phyloP scores from a whole-genome alignment of 2,329 filamentous ascomycete genomes.

The Colletotrichum siamense region DNA sequence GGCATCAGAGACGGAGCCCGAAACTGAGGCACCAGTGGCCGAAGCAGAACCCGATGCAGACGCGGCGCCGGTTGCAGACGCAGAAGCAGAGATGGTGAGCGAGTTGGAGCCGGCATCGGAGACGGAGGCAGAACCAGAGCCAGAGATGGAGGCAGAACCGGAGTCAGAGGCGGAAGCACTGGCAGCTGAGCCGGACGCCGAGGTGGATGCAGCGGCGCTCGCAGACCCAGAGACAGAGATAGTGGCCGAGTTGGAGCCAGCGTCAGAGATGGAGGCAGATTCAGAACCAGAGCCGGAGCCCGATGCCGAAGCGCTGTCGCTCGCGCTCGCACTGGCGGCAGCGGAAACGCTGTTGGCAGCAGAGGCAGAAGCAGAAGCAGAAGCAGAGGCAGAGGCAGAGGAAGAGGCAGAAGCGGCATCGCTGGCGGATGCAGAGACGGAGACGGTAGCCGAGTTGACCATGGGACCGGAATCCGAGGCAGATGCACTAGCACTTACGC shows the following conservation, averaged over 20 bases:
- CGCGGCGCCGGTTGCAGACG: not conserved
- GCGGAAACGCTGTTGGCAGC: not conserved
- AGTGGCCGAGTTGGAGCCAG: constrained; percentile 1
- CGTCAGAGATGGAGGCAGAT: not conserved
- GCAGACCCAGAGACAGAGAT: not conserved
- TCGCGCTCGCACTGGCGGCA: not conserved
- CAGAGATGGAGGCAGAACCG: not conserved
- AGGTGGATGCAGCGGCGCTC: not conserved
- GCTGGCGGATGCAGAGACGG: not conserved
- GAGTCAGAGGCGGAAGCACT: not conserved
- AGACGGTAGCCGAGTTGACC: not conserved
- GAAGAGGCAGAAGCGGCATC: not conserved
- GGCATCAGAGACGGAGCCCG: not conserved
- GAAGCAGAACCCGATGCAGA: constrained; percentile 1
- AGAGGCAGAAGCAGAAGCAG: not conserved
- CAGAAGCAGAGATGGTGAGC: not conserved
- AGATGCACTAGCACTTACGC: not conserved
- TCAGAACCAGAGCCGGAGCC: too few species aligned
- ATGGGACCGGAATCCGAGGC: not conserved
- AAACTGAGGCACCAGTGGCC: not conserved
- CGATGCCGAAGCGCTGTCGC: not conserved
- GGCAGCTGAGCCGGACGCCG: not conserved
- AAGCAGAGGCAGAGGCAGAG: not conserved
- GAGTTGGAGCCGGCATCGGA: not conserved
- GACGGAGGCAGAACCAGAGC: not conserved